Conservation (phyloP, 2,329 filamentous ascomycete species). For the Gremmenia infestans region DNA sequence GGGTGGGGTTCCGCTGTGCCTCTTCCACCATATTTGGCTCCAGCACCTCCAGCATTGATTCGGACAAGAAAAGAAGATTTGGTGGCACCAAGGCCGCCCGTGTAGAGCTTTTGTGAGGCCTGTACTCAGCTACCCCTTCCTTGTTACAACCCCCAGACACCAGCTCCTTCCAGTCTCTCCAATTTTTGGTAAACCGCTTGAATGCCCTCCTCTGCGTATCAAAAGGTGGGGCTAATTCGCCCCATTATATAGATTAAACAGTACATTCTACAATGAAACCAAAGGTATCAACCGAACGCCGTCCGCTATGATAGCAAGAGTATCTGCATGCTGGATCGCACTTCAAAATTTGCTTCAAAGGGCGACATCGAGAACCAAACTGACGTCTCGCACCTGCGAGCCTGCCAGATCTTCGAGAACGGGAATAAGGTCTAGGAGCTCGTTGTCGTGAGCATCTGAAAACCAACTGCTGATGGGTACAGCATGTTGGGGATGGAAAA, state of each 20-base stretch:
- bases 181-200: conserved; percentile 22
- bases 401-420: conserved; percentile 95
- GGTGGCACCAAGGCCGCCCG: conserved; percentile 18
- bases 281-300: conserved; percentile 36
- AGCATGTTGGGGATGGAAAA: conserved; percentile 98
- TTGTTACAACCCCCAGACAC: conserved; percentile 2
- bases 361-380: conserved; percentile 91
- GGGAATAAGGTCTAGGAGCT: conserved; percentile 93
- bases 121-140: conserved; percentile 7
- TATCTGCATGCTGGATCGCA: conserved; percentile 29
- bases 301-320: conserved; percentile 34
- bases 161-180: conserved; percentile 7
- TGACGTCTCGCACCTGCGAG: conserved; percentile 87
- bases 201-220: conserved; percentile 10
- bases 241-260: conserved; percentile 36
- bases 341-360: conserved; percentile 44
- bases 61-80: conserved; percentile 19
- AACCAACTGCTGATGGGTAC: conserved; percentile 99
- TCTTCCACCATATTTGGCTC: neutral
- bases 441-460: conserved; percentile 98
- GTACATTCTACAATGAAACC: conserved; percentile 36
- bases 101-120: conserved; percentile 12
- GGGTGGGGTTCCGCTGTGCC: neutral
- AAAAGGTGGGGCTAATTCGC: conserved; percentile 24
- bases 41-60: conserved; percentile 4